phyloP scores from a whole-genome alignment of 306 rosid species.

The Hylodesmum podocarpum region DNA sequence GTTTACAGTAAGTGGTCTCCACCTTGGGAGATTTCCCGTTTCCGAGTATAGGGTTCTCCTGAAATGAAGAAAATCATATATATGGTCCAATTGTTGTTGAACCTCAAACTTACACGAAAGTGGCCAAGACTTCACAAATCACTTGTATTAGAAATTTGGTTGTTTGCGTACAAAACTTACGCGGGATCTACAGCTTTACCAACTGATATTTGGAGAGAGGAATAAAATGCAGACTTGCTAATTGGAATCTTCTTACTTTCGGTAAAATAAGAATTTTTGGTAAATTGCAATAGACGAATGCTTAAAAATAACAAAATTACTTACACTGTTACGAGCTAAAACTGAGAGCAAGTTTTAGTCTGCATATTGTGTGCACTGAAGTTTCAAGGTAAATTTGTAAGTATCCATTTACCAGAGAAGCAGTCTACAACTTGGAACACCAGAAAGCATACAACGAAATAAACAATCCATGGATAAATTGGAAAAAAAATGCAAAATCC shows the following conservation, averaged over 20 bases:
- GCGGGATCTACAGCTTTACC: background rate
- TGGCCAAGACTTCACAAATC: background rate
- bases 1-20: too few relatives aligned
- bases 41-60: too few relatives aligned
- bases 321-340: background rate
- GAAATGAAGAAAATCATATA: background rate
- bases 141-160: too few relatives aligned
- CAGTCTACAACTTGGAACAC: background rate
- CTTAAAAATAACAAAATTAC: background rate
- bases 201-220: background rate
- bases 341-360: background rate
- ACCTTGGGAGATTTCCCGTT: too few relatives aligned
- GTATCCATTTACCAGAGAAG: background rate
- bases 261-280: background rate
- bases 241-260: too few relatives aligned
- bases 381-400: conserved; percentile 4
- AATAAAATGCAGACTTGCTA: background rate
- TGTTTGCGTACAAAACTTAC: too few relatives aligned
- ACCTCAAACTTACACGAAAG: background rate
- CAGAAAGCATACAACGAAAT: background rate
- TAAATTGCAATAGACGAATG: background rate
- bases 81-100: background rate
- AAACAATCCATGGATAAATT: background rate
- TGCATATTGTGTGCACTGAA: background rate
- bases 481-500: background rate